phyloP scores from a whole-genome alignment of 1,139 yeast species.

The Candida smagusa region DNA sequence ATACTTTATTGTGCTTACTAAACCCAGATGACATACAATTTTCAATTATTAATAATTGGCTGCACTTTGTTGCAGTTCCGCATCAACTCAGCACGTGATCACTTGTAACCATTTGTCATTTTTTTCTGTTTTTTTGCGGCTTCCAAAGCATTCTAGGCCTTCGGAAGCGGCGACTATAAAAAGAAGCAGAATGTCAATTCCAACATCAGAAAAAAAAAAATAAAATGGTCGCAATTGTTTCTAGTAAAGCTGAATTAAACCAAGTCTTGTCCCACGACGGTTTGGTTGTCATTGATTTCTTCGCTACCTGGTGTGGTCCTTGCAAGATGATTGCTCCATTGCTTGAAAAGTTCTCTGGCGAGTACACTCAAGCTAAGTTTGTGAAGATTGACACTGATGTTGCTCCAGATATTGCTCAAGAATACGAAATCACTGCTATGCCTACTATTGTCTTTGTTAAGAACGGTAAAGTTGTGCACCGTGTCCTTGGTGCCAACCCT shows the following conservation, averaged over 20 bases:
- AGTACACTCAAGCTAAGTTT: slow-evolving; percentile 57
- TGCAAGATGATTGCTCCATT: slow-evolving; percentile 84
- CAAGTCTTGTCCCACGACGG: slow-evolving; percentile 53
- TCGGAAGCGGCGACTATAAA: slow-evolving; percentile 1
- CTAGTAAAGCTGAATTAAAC: slow-evolving; percentile 57
- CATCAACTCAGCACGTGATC: background rate
- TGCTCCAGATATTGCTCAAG: slow-evolving; percentile 67
- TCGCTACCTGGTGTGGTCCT: slow-evolving; percentile 94
- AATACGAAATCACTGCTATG: slow-evolving; percentile 78
- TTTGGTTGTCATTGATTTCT: slow-evolving; percentile 78
- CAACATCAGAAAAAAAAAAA: slow-evolving; percentile 2
- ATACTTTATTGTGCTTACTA: too few relatives aligned
- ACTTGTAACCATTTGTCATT: slow-evolving; percentile 5
- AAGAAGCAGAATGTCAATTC: slow-evolving; percentile 5
- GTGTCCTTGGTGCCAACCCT: slow-evolving; percentile 86
- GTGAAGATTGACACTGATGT: slow-evolving; percentile 85
- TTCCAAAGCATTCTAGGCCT: background rate
- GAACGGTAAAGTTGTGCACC: slow-evolving; percentile 67
- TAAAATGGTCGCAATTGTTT: slow-evolving; percentile 39
- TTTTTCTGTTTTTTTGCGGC: slow-evolving; percentile 1
- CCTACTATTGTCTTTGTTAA: slow-evolving; percentile 84
- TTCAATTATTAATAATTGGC: background rate
- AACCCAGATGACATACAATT: background rate
- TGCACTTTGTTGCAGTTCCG: background rate
- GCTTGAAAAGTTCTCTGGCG: slow-evolving; percentile 56